A percentile compares a stretch with the other conserved stretches of the same genome.
These are phyloP conservation scores for Botryotinia narcissicola DNA, from an alignment of 2,329 filamentous ascomycete genomes.

Conservation along the genomic window DNA sequence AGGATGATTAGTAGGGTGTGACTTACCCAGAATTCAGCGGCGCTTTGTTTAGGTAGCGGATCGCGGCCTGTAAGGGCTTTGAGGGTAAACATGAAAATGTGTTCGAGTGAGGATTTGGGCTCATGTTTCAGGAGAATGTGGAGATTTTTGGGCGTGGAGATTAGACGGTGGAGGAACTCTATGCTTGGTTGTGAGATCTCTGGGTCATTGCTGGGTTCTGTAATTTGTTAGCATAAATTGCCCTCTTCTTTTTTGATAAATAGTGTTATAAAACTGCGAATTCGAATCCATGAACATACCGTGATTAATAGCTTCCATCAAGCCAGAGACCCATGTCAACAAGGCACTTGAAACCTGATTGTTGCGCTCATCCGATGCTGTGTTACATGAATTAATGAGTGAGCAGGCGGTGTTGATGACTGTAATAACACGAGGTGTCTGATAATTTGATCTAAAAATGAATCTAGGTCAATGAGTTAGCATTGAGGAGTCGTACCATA, in stretches of 20 bases:
- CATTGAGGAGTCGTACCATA: background rate
- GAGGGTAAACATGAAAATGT: slow-evolving; percentile 69
- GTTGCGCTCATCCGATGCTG: slow-evolving; percentile 46
- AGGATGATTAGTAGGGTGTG: background rate
- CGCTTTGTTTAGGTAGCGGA: slow-evolving; percentile 70
- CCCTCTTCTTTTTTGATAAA: background rate
- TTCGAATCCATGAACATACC: slow-evolving; percentile 42
- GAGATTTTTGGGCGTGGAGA: slow-evolving; percentile 53
- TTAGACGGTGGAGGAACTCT: slow-evolving; percentile 65
- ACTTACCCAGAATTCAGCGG: slow-evolving; percentile 71
- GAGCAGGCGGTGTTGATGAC: slow-evolving; percentile 70
- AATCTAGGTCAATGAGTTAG: slow-evolving; percentile 41
- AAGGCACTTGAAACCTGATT: slow-evolving; percentile 51
- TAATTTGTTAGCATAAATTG: slow-evolving; percentile 13
- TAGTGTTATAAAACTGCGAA: background rate
- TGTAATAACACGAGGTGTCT: slow-evolving; percentile 65
- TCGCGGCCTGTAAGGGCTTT: slow-evolving; percentile 69
- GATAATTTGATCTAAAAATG: slow-evolving; percentile 55
- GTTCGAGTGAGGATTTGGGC: slow-evolving; percentile 56
- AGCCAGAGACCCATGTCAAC: slow-evolving; percentile 59
- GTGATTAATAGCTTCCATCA: slow-evolving; percentile 59
- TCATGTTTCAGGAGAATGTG: slow-evolving; percentile 59
- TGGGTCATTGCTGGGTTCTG: slow-evolving; percentile 60
- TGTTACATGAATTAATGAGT: slow-evolving; percentile 60
- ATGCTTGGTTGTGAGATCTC: slow-evolving; percentile 73